Evolutionary conservation across 768 basidiomycete genomes (phyloP), one percentile per base, ranked within the genome.

Genomic region (Chalciporus piperatus): DNA sequence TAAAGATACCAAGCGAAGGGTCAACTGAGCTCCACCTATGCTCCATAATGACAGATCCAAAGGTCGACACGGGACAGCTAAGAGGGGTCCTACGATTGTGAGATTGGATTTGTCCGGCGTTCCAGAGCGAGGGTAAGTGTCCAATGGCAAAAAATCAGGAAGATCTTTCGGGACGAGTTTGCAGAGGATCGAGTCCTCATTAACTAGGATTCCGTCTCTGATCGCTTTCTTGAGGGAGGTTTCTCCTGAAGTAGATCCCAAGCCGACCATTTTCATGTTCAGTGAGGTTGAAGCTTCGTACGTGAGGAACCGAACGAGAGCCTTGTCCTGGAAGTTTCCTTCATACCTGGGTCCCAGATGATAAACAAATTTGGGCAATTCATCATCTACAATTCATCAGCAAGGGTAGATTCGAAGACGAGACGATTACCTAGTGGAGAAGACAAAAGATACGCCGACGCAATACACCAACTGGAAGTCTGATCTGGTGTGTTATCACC

Each of bases 241-340:
- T 13, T 74, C 73, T 75, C 23, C 75, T 42, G 52, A 79, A 59
- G 11, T 63, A 57, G 45, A 80, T 61, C 12, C 76, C 74, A 52
- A 77, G 61, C 4, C 80, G 77, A 76, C 74, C 16, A 94, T 70
- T 57, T 83, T 83, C 75, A 93, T 89, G 62, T 89, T 92, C 47
- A 93, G 74, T 0, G 89, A 89, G 0, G 91, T 90, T 5, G 86
- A 82, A 0, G 88, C 87, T 57, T 91, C 87, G 65, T 93, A 94
- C 0, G 91, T 94, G 43, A 93, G 71, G 64, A 92, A 92, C 41
- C 80, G 84, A 56, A 83, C 73, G 32, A 92, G 76, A 3, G 78
- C 64, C 9, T 75, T 76, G 43, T 90, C 87, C 63, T 91, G 90
- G 66, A 92, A 90, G 40, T 82, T 83, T 19, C 82, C 84, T 1